phyloP scores from a whole-genome alignment of 1,284 basidiomycete genomes.

The Coniferiporia weirii region DNA sequence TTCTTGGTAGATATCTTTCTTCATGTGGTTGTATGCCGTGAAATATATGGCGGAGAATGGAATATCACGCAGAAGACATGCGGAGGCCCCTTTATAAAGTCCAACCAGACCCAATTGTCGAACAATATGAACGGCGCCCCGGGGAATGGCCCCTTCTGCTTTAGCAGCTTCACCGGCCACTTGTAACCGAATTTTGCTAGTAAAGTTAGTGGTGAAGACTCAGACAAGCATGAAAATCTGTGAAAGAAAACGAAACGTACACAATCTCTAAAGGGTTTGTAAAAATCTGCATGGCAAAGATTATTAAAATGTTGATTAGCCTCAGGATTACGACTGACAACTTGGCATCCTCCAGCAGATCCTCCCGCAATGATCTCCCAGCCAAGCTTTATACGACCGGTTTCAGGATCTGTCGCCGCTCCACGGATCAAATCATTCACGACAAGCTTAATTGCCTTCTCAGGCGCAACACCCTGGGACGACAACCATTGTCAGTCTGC shows the following conservation, averaged over 20 bases:
- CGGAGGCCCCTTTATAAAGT: slow-evolving; percentile 86
- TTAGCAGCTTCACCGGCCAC: slow-evolving; percentile 94
- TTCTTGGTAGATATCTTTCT: slow-evolving; percentile 93
- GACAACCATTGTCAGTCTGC: slow-evolving; percentile 8
- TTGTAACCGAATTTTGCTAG: slow-evolving; percentile 93
- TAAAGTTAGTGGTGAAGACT: slow-evolving; percentile 20
- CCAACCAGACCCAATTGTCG: slow-evolving; percentile 90
- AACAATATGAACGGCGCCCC: slow-evolving; percentile 90
- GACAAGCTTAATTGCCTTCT: slow-evolving; percentile 96
- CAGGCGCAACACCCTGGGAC: slow-evolving; percentile 88
- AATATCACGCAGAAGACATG: slow-evolving; percentile 88
- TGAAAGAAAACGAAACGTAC: slow-evolving; percentile 37
- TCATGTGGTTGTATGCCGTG: slow-evolving; percentile 76
- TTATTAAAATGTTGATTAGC: slow-evolving; percentile 19
- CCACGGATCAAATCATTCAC: slow-evolving; percentile 91
- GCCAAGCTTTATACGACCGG: slow-evolving; percentile 80
- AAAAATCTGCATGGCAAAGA: slow-evolving; percentile 57
- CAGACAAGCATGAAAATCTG: background rate
- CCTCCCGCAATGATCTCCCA: slow-evolving; percentile 95
- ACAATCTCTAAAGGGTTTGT: slow-evolving; percentile 95
- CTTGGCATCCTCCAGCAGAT: slow-evolving; percentile 94
- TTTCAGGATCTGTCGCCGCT: slow-evolving; percentile 87
- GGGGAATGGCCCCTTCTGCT: slow-evolving; percentile 69
- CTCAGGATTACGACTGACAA: slow-evolving; percentile 40
- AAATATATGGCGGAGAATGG: slow-evolving; percentile 89